Percentiles rank a stretch among this genome's conserved stretches.
phyloP scores from a whole-genome alignment of 2,329 filamentous ascomycete genomes.

The Passalora sequoiae region DNA sequence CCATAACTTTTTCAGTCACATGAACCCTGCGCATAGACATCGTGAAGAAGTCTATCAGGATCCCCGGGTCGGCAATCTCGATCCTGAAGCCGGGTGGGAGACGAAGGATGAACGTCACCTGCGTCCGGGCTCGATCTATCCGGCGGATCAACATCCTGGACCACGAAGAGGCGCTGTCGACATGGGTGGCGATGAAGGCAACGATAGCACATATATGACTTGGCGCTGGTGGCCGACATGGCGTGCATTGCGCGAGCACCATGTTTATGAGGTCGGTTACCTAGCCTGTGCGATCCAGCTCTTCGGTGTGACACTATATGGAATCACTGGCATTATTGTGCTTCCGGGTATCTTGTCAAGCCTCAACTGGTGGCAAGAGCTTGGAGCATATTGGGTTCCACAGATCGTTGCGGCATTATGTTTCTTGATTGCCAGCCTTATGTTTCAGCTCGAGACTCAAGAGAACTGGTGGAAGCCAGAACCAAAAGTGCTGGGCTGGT shows the following conservation, averaged over 20 bases:
- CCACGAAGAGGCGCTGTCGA: slow-evolving; percentile 6
- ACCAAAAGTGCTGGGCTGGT: slow-evolving; percentile 24
- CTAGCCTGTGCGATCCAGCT: slow-evolving; percentile 24
- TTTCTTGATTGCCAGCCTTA: slow-evolving; percentile 24
- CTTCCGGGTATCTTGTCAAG: slow-evolving; percentile 23
- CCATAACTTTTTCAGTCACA: slow-evolving; percentile 6
- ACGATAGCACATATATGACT: background rate
- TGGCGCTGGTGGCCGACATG: slow-evolving; percentile 15
- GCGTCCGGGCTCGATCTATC: slow-evolving; percentile 12
- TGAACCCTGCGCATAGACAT: slow-evolving; percentile 2
- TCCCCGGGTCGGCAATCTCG: slow-evolving; percentile 3
- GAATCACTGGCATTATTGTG: slow-evolving; percentile 17
- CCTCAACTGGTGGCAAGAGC: slow-evolving; percentile 17
- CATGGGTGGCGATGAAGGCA: slow-evolving; percentile 2
- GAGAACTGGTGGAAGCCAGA: slow-evolving; percentile 25
- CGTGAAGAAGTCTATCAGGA: background rate
- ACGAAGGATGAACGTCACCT: slow-evolving; percentile 15
- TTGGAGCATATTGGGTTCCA: slow-evolving; percentile 24
- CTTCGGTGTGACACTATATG: slow-evolving; percentile 24
- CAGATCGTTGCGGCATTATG: slow-evolving; percentile 23
- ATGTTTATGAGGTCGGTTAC: slow-evolving; percentile 26
- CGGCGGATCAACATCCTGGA: background rate
- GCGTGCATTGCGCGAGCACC: slow-evolving; percentile 19
- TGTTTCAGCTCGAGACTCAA: slow-evolving; percentile 28
- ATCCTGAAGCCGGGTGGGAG: slow-evolving; percentile 20